Evolutionary conservation across 2,329 filamentous ascomycete species (phyloP), one percentile per base, ranked within the genome.

Genomic region (Waltergamsia citrina): DNA sequence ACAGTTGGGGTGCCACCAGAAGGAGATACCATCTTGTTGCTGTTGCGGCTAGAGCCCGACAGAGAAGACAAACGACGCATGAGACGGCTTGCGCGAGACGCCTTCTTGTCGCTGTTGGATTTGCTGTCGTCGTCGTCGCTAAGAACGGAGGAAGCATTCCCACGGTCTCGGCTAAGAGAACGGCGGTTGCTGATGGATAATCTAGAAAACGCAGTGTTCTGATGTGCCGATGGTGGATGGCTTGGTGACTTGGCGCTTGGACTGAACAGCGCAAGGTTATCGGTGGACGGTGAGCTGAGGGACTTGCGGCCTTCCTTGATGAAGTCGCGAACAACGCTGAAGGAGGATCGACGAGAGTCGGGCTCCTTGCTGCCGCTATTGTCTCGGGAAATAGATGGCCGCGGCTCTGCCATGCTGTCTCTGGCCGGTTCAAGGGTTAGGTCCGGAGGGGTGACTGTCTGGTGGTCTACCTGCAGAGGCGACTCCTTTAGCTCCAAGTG

Each of bases 221-320:
- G 60, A 46, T 67, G 63, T 29, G 56, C 50, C 36, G 65, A 69
- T 46, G 63, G 63, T 5, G 62, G 67, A 27, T 64, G 62, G n/a
- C 55, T 64, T 1, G 69, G 63, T 12, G 38, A 40, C 11, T 32
- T 32, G 14, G 17, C 15, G 9, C 32, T 23, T 16, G 62, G 67
- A 36, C 59, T 60, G 7, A 60, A 55, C 6, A 14, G 28, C 28
- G 48, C 34, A 29, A 51, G 36, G 21, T 40, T 45, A n/a, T 76
- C 71, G 7, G 62, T 58, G 4, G 66, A 67, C 1, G 57, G 47
- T 27, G 67, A 62, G 35, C 66, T 65, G 14, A 71, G 55, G 1
- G 71, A 73, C 36, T 63, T 63, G 36, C 71, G 64, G 8, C 66
- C 61, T 34, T 78, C 74, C 48, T 72, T 78, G 51, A 78, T 74